Evolutionary conservation across 1,139 yeast species (phyloP).

Genomic region (Magnusiomyces ingens): DNA sequence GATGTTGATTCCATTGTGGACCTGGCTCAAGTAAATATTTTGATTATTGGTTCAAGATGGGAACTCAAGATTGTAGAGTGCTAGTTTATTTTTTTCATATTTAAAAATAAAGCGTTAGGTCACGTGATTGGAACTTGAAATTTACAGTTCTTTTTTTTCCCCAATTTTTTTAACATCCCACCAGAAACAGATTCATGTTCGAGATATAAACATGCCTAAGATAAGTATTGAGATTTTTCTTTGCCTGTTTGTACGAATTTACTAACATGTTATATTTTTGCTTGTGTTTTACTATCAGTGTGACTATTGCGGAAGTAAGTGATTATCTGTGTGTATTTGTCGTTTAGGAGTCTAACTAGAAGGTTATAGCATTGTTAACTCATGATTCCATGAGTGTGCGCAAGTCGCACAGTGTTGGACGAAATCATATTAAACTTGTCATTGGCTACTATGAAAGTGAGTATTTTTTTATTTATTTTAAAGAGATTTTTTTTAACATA

Average conservation of each 20-base stretch:
- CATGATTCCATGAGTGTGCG: constrained; percentile 87
- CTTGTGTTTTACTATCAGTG: constrained; percentile 49
- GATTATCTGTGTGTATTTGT: constrained; percentile 28
- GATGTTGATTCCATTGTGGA: neutral
- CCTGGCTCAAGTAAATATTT: no score
- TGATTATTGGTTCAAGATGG: no score
- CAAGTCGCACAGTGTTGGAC: constrained; percentile 74
- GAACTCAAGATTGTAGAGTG: neutral
- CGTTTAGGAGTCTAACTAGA: neutral
- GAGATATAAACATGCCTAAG: constrained; percentile 23
- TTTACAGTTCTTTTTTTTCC: neutral
- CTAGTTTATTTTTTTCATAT: no score
- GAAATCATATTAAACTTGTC: constrained; percentile 67
- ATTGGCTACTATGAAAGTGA: constrained; percentile 65
- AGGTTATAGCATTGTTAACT: constrained; percentile 43
- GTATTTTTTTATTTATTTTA: constrained; percentile 12
- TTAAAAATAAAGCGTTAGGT: neutral
- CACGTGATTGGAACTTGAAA: neutral
- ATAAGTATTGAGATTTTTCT: constrained; percentile 20
- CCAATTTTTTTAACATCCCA: neutral
- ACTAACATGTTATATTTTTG: constrained; percentile 11
- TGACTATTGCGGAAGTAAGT: constrained; percentile 66
- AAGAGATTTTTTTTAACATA: neutral
- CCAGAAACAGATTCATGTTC: neutral
- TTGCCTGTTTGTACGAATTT: constrained; percentile 4